Percentiles rank a stretch among this genome's conserved stretches.
Conservation (phyloP, 176 grass and related monocot genomes). For the Elaeis guineensis region DNA sequence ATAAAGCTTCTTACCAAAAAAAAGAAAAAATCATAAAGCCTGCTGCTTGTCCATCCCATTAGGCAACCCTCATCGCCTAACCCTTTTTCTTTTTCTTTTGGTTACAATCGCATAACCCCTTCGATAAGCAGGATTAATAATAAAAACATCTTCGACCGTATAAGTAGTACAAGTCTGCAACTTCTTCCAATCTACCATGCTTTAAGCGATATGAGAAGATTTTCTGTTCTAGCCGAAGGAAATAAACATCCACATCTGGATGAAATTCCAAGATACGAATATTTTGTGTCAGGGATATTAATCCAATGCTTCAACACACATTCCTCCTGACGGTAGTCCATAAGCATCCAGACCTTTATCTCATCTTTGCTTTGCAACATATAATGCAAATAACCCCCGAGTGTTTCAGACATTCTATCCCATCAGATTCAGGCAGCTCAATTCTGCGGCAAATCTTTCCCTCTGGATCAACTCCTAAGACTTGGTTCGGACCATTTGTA, state of each 20-base stretch:
- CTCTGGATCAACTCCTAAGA: not conserved
- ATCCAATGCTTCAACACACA: slow-evolving; percentile 11
- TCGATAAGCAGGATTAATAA: slow-evolving; percentile 2
- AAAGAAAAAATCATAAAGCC: too few species aligned
- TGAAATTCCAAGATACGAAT: slow-evolving; percentile 17
- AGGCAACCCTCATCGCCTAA: too few species aligned
- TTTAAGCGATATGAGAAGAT: slow-evolving; percentile 14
- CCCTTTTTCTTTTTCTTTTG: too few species aligned
- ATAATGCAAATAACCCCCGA: slow-evolving; percentile 16
- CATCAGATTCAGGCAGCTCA: not conserved
- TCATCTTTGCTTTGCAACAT: not conserved
- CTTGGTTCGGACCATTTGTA: slow-evolving; percentile 7
- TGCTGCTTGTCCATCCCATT: too few species aligned
- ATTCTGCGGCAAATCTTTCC: not conserved
- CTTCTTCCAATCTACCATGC: not conserved
- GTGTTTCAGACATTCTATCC: slow-evolving; percentile 4
- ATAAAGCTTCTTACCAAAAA: too few species aligned
- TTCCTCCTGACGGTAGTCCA: not conserved
- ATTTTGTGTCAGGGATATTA: not conserved
- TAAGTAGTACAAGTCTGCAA: slow-evolving; percentile 1
- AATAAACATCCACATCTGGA: slow-evolving; percentile 16
- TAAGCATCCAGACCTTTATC: slow-evolving; percentile 12
- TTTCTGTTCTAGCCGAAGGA: slow-evolving; percentile 14
- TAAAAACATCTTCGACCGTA: slow-evolving; percentile 2
- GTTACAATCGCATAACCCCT: too few species aligned